These are phyloP conservation scores for Lepiota venenata DNA, from an alignment of 768 basidiomycete species.

Conservation along the genomic window DNA sequence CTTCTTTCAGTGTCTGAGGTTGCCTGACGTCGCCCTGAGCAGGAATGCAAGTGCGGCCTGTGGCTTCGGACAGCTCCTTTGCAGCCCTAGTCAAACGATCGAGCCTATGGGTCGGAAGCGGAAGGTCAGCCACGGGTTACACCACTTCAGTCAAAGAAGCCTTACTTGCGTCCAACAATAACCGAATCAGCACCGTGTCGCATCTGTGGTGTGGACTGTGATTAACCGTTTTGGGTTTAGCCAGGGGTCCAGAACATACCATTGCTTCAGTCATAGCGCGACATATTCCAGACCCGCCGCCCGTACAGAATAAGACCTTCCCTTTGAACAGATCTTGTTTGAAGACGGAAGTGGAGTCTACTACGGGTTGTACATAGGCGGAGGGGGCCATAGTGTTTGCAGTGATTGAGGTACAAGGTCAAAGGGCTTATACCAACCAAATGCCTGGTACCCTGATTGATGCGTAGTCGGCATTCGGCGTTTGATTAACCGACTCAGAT, in stretches of 20 bases:
- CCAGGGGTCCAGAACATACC: conserved; percentile 40
- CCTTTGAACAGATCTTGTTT: conserved; percentile 80
- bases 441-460: background rate
- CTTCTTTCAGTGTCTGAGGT: conserved; percentile 65
- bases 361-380: conserved; percentile 41
- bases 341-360: conserved; percentile 64
- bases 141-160: conserved; percentile 4
- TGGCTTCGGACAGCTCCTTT: conserved; percentile 62
- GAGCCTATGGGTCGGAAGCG: conserved; percentile 39
- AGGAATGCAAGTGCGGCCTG: conserved; percentile 70
- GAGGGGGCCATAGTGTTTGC: conserved; percentile 33
- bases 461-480: background rate
- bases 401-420: background rate
- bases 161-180: conserved; percentile 88
- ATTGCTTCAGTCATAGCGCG: conserved; percentile 82
- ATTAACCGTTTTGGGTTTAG: conserved; percentile 10
- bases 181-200: conserved; percentile 75
- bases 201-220: conserved; percentile 48
- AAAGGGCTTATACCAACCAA: conserved; percentile 1
- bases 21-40: conserved; percentile 82
- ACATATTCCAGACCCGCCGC: conserved; percentile 92
- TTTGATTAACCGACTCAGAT: background rate
- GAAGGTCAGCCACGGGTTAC: background rate
- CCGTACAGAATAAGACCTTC: conserved; percentile 89
- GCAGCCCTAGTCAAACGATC: conserved; percentile 71